Evolutionary conservation across 257 asterid genomes (phyloP).

Genomic region (Salvia splendens): DNA sequence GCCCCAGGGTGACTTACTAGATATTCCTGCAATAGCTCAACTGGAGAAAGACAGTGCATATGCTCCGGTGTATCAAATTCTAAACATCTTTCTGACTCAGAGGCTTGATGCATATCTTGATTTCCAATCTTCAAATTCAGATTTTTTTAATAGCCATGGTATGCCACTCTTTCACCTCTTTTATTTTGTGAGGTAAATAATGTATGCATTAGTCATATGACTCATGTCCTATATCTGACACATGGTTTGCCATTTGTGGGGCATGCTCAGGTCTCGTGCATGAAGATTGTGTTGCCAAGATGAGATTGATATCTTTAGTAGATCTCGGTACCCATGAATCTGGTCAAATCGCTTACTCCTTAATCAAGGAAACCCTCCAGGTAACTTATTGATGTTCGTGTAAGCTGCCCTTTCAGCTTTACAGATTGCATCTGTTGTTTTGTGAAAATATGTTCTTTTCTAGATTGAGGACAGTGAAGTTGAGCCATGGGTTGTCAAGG

Average conservation of each 20-base stretch:
- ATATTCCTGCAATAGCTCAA: constrained; percentile 81
- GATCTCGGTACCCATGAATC: constrained; percentile 74
- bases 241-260: constrained; percentile 15
- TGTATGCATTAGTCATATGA: constrained; percentile 2
- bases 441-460: neutral
- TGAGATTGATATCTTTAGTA: constrained; percentile 82
- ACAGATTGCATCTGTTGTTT: neutral
- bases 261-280: constrained; percentile 71
- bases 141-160: constrained; percentile 64
- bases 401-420: constrained; percentile 23
- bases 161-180: constrained; percentile 12
- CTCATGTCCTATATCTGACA: constrained; percentile 1
- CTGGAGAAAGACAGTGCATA: constrained; percentile 74
- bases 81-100: constrained; percentile 76
- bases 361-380: constrained; percentile 75
- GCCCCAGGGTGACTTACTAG: constrained; percentile 76
- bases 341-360: constrained; percentile 68
- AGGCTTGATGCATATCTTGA: constrained; percentile 80
- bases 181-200: neutral
- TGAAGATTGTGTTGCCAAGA: constrained; percentile 81
- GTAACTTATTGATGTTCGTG: constrained; percentile 35
- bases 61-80: constrained; percentile 69
- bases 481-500: constrained; percentile 90
- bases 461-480: constrained; percentile 84
- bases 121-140: constrained; percentile 66